Conservation (phyloP, 163 green algal genomes). For the Prototheca wickerhamii region DNA sequence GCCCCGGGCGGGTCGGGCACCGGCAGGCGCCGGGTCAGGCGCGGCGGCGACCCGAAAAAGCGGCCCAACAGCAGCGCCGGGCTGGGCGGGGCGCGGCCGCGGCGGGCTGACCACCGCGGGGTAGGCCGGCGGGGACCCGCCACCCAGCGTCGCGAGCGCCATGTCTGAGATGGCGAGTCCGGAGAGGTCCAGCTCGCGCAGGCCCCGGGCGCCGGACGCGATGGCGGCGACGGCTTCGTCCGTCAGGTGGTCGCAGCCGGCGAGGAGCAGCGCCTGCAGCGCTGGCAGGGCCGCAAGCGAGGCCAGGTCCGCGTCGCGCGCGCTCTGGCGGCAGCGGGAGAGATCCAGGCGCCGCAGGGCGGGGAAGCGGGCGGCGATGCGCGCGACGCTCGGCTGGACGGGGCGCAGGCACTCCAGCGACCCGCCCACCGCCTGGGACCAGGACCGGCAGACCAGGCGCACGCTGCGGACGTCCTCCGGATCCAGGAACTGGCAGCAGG, state of each 20-base stretch:
- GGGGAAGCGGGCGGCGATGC: conserved; percentile 14
- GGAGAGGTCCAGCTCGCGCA: conserved; percentile 6
- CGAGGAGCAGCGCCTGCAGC: conserved; percentile 9
- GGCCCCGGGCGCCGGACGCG: conserved; percentile 1
- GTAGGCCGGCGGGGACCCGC: neutral
- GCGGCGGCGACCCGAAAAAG: neutral
- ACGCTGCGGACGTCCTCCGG: conserved; percentile 22
- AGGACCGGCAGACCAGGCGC: conserved; percentile 36
- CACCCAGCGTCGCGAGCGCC: conserved; percentile 11
- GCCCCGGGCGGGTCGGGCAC: neutral
- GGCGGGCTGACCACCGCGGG: neutral
- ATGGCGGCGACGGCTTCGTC: conserved; percentile 12
- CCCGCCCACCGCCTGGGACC: conserved; percentile 19
- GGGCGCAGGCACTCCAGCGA: conserved; percentile 24
- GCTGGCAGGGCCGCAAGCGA: neutral
- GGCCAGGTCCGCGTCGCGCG: neutral
- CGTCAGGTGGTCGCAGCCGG: conserved; percentile 29
- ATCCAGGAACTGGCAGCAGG: conserved; percentile 5
- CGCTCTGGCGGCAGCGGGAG: conserved; percentile 4
- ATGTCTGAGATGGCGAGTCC: conserved; percentile 13
- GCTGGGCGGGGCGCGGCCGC: neutral
- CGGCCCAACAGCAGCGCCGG: neutral
- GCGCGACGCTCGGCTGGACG: neutral
- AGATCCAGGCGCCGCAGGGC: conserved; percentile 27
- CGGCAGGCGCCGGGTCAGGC: neutral